Evolutionary conservation across 768 basidiomycete species (phyloP).

Genomic region (Scleroderma bovista): DNA sequence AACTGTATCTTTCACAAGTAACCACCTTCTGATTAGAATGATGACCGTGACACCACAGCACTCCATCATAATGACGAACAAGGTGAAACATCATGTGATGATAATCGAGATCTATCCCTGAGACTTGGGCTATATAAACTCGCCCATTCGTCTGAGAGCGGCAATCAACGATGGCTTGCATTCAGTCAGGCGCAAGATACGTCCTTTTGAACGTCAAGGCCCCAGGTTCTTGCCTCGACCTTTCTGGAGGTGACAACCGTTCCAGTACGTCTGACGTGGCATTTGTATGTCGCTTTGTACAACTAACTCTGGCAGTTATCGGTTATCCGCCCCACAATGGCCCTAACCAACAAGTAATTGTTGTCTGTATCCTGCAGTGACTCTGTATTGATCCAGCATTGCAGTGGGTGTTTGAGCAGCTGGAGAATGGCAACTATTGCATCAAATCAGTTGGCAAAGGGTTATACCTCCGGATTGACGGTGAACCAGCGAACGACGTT

Average conservation of each 20-base stretch:
- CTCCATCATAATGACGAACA: no score
- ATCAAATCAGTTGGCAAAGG: constrained; percentile 37
- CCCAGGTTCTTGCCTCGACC: constrained; percentile 40
- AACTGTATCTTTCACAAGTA: no score
- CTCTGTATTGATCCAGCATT: no score
- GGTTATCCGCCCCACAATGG: no score
- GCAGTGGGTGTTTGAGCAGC: constrained; percentile 39
- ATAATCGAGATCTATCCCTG: no score
- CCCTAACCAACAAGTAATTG: constrained; percentile 30
- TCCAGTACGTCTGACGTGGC: constrained; percentile 27
- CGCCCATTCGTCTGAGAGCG: no score
- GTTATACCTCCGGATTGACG: constrained; percentile 35
- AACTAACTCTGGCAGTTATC: no score
- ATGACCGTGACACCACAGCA: no score
- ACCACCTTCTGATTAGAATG: no score
- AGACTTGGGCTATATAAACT: no score
- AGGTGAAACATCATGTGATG: no score
- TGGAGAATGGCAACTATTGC: constrained; percentile 14
- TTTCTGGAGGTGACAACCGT: constrained; percentile 42
- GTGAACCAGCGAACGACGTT: constrained; percentile 30
- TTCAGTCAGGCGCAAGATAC: constrained; percentile 34
- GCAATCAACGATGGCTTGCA: not conserved
- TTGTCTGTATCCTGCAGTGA: not conserved
- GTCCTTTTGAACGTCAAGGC: constrained; percentile 43
- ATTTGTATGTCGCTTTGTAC: constrained; percentile 11